Evolutionary conservation across 768 basidiomycete genomes (phyloP).

Genomic region (Russula lepida): DNA sequence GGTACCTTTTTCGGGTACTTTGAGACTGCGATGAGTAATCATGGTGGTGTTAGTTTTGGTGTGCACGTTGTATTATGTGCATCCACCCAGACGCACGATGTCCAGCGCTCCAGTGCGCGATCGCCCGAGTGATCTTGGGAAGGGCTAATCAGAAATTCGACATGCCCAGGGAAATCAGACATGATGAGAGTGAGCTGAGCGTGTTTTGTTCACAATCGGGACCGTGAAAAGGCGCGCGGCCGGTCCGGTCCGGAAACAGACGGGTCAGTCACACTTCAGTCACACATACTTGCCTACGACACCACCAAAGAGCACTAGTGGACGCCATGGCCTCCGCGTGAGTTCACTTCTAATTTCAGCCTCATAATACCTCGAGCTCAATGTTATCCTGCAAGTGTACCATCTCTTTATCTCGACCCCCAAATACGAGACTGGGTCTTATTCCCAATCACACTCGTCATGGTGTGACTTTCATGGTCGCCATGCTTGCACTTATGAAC

Average conservation of each 20-base stretch:
- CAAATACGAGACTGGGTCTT: conserved; percentile 93
- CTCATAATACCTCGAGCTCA: conserved; percentile 21
- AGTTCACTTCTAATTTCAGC: conserved; percentile 2
- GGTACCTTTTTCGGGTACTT: conserved; percentile 8
- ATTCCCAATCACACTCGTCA: conserved; percentile 94
- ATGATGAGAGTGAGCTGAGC: not conserved
- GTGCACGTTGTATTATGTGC: not conserved
- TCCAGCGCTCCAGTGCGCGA: conserved; percentile 16
- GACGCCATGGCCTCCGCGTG: conserved; percentile 15
- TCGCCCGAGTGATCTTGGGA: conserved; percentile 13
- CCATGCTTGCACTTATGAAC: not conserved
- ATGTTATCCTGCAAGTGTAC: conserved; percentile 23
- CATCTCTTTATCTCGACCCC: conserved; percentile 76
- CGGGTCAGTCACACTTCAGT: not conserved
- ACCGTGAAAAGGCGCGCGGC: not conserved
- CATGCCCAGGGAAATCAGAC: conserved; percentile 13
- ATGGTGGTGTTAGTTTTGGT: conserved; percentile 1
- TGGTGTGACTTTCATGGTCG: conserved; percentile 45
- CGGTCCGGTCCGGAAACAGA: not conserved
- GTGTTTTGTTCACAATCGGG: no score
- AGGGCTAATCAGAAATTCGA: conserved; percentile 12
- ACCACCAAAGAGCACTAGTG: not conserved
- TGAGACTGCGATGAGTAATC: not conserved
- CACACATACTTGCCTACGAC: no score
- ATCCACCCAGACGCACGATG: conserved; percentile 13